Percentiles rank a stretch among this genome's conserved stretches.
Conservation (phyloP, 2,329 filamentous ascomycete genomes). For the Grosmannia clavigera region DNA sequence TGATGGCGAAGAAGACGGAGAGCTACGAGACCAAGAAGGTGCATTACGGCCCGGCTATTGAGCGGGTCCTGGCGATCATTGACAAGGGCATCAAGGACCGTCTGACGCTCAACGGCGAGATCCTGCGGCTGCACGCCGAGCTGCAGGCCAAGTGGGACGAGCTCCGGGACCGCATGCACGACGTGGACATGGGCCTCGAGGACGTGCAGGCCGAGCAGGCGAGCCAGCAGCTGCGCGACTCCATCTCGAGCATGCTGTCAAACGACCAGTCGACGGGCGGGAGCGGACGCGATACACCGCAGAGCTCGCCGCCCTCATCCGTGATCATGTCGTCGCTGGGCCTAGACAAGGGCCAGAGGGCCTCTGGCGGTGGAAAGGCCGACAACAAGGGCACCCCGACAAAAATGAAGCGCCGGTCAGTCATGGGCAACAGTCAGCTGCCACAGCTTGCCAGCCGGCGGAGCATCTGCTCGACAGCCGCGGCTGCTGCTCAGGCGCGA, state of each 20-base stretch:
- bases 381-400: slow-evolving; percentile 24
- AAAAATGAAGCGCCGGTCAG: slow-evolving; percentile 29
- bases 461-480: slow-evolving; percentile 28
- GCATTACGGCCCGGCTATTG: slow-evolving; percentile 88
- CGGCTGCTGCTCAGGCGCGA: slow-evolving; percentile 27
- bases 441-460: slow-evolving; percentile 33
- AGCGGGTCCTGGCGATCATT: slow-evolving; percentile 81
- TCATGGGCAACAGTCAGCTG: slow-evolving; percentile 32
- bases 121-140: slow-evolving; percentile 73
- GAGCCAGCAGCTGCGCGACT: slow-evolving; percentile 74
- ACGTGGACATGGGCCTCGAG: slow-evolving; percentile 64
- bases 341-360: slow-evolving; percentile 27
- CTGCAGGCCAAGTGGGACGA: slow-evolving; percentile 72
- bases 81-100: slow-evolving; percentile 91
- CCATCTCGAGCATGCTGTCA: slow-evolving; percentile 82
- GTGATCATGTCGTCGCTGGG: slow-evolving; percentile 47
- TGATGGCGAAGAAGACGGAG: slow-evolving; percentile 72
- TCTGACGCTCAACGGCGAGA: slow-evolving; percentile 93
- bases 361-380: slow-evolving; percentile 5
- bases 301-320: slow-evolving; percentile 52
- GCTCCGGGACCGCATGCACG: slow-evolving; percentile 62
- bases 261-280: slow-evolving; percentile 62
- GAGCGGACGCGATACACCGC: slow-evolving; percentile 59
- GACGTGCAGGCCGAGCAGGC: slow-evolving; percentile 48
- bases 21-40: slow-evolving; percentile 90